Conservation (phyloP, 768 basidiomycete species). For the Flagelloscypha sp. region DNA sequence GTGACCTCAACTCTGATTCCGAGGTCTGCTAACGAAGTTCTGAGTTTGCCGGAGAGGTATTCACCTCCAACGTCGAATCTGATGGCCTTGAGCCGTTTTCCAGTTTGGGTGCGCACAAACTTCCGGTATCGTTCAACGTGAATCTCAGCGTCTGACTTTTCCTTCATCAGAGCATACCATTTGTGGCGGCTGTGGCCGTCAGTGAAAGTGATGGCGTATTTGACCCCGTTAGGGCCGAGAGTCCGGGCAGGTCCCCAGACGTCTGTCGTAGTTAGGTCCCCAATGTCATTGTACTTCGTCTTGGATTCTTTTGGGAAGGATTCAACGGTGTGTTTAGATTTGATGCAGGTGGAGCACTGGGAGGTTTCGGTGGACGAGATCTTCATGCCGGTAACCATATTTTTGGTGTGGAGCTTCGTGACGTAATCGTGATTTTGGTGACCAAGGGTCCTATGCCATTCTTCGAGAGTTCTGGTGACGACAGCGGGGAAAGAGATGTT, state of each 20-base stretch:
- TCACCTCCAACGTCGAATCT: conserved; percentile 19
- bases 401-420: conserved; percentile 10
- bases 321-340: conserved; percentile 23
- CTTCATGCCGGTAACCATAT: conserved; percentile 16
- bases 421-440: conserved; percentile 15
- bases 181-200: conserved; percentile 13
- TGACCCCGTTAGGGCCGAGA: conserved; percentile 13
- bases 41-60: conserved; percentile 12
- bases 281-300: conserved; percentile 12
- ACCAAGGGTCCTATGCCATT: conserved; percentile 16
- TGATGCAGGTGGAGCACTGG: conserved; percentile 25
- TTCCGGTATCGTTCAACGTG: conserved; percentile 7
- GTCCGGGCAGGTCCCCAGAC: conserved; percentile 23
- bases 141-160: conserved; percentile 13
- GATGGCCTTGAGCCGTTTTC: conserved; percentile 1
- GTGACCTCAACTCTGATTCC: conserved; percentile 16
- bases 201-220: conserved; percentile 22
- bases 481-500: no score
- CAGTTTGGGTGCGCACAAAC: neutral
- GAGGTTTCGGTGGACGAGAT: conserved; percentile 8
- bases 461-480: conserved; percentile 1
- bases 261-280: conserved; percentile 17
- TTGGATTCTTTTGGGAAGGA: conserved; percentile 24
- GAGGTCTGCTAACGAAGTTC: conserved; percentile 2
- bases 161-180: conserved; percentile 8